Percentiles rank a stretch among this genome's conserved stretches.
Conservation (phyloP, 2,329 filamentous ascomycete genomes). For the Venturia pyrina region DNA sequence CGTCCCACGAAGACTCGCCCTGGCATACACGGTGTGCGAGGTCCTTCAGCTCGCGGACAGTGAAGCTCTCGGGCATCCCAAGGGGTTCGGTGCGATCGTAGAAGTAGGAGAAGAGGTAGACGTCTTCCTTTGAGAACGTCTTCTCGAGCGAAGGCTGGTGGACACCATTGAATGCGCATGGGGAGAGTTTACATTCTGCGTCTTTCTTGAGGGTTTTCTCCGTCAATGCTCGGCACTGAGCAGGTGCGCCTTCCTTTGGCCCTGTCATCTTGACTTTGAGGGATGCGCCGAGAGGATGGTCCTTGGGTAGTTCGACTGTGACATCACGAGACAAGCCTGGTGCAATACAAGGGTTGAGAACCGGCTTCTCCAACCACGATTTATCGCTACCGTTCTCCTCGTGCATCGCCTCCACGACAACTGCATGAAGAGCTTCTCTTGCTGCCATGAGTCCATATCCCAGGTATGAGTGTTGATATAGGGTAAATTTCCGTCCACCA, state of each 20-base stretch:
- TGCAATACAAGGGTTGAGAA: constrained; percentile 78
- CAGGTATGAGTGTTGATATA: constrained; percentile 97
- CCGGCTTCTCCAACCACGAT: constrained; percentile 58
- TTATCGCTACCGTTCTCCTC: constrained; percentile 42
- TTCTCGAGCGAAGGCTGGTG: constrained; percentile 88
- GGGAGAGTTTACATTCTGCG: constrained; percentile 65
- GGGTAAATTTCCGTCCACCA: constrained; percentile 77
- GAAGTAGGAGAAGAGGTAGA: constrained; percentile 97
- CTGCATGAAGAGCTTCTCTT: constrained; percentile 72
- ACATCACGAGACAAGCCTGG: constrained; percentile 68
- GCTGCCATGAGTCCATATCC: constrained; percentile 96
- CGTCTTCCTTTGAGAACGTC: constrained; percentile 83
- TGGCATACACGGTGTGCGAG: constrained; percentile 76
- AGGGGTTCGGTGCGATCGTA: constrained; percentile 89
- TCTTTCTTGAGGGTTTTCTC: constrained; percentile 91
- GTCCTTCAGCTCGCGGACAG: constrained; percentile 78
- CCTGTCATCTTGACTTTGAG: constrained; percentile 80
- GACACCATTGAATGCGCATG: constrained; percentile 98
- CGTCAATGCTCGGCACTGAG: constrained; percentile 81
- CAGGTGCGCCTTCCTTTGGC: constrained; percentile 61
- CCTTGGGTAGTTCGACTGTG: constrained; percentile 57
- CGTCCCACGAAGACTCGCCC: constrained; percentile 66
- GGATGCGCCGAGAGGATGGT: constrained; percentile 54
- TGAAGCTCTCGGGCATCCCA: constrained; percentile 98
- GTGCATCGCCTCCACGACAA: constrained; percentile 62